Evolutionary conservation across 768 basidiomycete species (phyloP), one percentile per base, ranked within the genome.

Genomic region (Tulasnella calospora): DNA sequence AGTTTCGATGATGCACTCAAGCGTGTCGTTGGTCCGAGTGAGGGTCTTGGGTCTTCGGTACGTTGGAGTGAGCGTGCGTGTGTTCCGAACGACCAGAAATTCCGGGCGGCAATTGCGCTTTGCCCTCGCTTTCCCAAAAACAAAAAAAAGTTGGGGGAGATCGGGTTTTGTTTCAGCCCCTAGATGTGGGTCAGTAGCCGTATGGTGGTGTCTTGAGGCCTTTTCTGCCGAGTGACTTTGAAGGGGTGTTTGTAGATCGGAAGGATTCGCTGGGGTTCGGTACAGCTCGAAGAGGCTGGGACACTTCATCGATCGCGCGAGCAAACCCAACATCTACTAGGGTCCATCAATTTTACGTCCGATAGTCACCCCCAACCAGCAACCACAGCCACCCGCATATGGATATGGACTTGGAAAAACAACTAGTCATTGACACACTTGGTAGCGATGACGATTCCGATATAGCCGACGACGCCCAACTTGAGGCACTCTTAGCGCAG

Each of bases 401-500:
- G 61, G 61, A 67, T 8, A 27, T 67, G 33, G 30, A 35, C 10
- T 8, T 27, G 7, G 10, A 67, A 67, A 67, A 67, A 9, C 61
- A 67, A 67, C 33, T 10, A 67, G 23, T 67, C 61, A 67, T 67
- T 13, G 61, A 67, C 30, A 35, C 61, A 27, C 61, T 35, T 30
- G 27, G 61, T 30, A 67, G 61, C 61, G 61, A 67, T 67, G 75
- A 67, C 27, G 75, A 76, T 61, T 30, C n/a, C 5, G 75, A 76
- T 69, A n/a, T 76, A 21, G 55, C 55, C 36, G 55, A 61, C 57
- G 51, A 51, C 36, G 75, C 47, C n/a, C 46, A 76, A 40, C 61
- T 76, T 35, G 55, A 76, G 41, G 75, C 47, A 76, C 55, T 76
- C 2, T 51, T 76, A 35, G 51, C 51, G 41, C 47, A 61, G 75